phyloP scores from a whole-genome alignment of 2,329 filamentous ascomycete genomes.

The Trichoderma sp. region DNA sequence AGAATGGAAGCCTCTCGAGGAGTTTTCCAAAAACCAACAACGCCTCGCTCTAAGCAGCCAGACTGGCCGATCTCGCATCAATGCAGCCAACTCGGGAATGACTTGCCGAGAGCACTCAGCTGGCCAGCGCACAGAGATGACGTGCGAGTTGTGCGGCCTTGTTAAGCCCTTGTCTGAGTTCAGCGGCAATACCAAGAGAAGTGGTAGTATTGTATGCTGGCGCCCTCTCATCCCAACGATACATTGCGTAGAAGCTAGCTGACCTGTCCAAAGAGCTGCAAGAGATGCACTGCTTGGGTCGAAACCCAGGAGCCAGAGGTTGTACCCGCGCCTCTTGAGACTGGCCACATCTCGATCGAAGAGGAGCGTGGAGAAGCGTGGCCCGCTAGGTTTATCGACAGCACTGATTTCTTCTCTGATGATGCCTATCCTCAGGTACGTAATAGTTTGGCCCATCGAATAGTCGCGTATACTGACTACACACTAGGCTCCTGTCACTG shows the following conservation, averaged over 20 bases:
- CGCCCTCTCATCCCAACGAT: background rate
- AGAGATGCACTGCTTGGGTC: slow-evolving; percentile 36
- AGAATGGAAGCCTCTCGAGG: slow-evolving; percentile 35
- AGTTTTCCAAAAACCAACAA: slow-evolving; percentile 37
- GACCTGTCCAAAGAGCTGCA: slow-evolving; percentile 32
- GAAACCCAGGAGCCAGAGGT: slow-evolving; percentile 37
- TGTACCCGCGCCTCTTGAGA: slow-evolving; percentile 31
- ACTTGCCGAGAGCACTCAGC: slow-evolving; percentile 36
- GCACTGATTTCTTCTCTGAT: slow-evolving; percentile 30
- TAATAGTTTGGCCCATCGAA: no score
- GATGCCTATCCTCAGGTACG: slow-evolving; percentile 25
- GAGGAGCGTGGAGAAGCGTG: slow-evolving; percentile 26
- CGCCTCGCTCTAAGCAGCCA: slow-evolving; percentile 27
- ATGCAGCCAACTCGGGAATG: slow-evolving; percentile 37
- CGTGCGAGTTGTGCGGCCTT: slow-evolving; percentile 34
- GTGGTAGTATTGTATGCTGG: slow-evolving; percentile 32
- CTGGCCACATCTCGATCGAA: slow-evolving; percentile 35
- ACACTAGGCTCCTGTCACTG: slow-evolving; percentile 31
- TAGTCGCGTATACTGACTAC: slow-evolving; percentile 11
- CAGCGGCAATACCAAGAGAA: slow-evolving; percentile 30
- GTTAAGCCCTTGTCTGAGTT: slow-evolving; percentile 32
- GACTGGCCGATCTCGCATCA: slow-evolving; percentile 19
- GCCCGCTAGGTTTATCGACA: slow-evolving; percentile 18
- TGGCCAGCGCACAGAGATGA: slow-evolving; percentile 27
- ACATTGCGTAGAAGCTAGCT: background rate